Percentiles rank a stretch among this genome's conserved stretches.
Evolutionary conservation across 345 rosid species (phyloP).

Genomic region (Cardamine occulta): DNA sequence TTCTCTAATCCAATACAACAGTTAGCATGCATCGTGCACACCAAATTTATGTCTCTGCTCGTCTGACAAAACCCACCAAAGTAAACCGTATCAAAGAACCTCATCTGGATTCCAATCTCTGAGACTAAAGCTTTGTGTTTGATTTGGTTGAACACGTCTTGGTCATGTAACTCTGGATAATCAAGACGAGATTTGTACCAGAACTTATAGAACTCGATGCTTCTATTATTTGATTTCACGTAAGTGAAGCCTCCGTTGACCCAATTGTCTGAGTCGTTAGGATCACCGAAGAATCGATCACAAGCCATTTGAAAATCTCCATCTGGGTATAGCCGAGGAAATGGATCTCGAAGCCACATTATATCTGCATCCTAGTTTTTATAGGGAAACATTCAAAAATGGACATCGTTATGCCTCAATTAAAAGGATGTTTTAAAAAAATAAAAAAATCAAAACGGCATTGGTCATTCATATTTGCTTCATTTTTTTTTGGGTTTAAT

Average conservation of each 20-base stretch:
- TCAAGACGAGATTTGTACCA: conserved; percentile 63
- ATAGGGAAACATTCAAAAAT: background rate
- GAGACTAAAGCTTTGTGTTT: conserved; percentile 47
- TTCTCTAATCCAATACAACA: conserved; percentile 70
- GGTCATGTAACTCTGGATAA: conserved; percentile 64
- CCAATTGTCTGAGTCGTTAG: conserved; percentile 46
- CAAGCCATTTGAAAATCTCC: conserved; percentile 91
- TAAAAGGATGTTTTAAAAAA: background rate
- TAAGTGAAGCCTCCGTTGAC: conserved; percentile 79
- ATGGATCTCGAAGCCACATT: conserved; percentile 82
- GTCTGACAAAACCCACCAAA: conserved; percentile 79
- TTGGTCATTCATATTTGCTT: background rate
- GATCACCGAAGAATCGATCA: conserved; percentile 54
- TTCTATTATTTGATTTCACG: conserved; percentile 58
- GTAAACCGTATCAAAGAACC: conserved; percentile 64
- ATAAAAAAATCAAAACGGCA: background rate
- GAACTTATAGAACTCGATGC: conserved; percentile 65
- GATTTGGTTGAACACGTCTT: conserved; percentile 77
- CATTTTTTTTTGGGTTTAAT: no score
- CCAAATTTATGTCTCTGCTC: conserved; percentile 56
- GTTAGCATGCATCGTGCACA: conserved; percentile 88
- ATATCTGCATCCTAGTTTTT: conserved; percentile 67
- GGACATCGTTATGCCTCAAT: background rate
- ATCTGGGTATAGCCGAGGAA: conserved; percentile 55
- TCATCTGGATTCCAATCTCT: conserved; percentile 51